These are phyloP conservation scores for Xylaria sp. DNA, from an alignment of 2,329 filamentous ascomycete genomes.

Conservation along the genomic window DNA sequence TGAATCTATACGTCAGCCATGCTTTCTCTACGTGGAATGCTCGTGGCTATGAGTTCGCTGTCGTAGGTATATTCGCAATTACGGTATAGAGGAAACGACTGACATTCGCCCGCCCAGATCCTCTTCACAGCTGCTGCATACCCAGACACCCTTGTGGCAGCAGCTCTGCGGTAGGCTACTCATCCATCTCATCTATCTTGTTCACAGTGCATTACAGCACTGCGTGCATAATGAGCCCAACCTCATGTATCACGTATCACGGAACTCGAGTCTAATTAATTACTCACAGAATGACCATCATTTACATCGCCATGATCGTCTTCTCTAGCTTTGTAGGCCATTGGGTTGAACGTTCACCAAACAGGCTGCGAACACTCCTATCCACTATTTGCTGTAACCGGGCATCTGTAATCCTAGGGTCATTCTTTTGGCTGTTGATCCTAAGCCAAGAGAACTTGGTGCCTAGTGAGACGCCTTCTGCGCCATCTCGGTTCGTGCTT, in stretches of 20 bases:
- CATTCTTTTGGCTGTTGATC: slow-evolving; percentile 48
- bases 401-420: slow-evolving; percentile 47
- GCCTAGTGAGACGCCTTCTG: slow-evolving; percentile 5
- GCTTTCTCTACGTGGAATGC: slow-evolving; percentile 63
- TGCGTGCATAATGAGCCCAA: neutral
- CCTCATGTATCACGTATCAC: neutral
- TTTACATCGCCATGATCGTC: slow-evolving; percentile 47
- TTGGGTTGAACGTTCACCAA: slow-evolving; percentile 48
- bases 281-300: slow-evolving; percentile 39
- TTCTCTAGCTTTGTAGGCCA: slow-evolving; percentile 49
- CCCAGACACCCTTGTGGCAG: slow-evolving; percentile 48
- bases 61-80: slow-evolving; percentile 44
- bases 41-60: slow-evolving; percentile 61
- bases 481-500: slow-evolving; percentile 26
- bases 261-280: slow-evolving; percentile 2
- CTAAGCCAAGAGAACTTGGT: slow-evolving; percentile 38
- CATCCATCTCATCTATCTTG: neutral
- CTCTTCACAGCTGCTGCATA: slow-evolving; percentile 58
- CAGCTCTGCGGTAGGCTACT: slow-evolving; percentile 45
- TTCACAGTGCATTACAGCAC: neutral
- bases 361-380: slow-evolving; percentile 48
- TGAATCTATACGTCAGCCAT: slow-evolving; percentile 57
- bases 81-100: neutral
- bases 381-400: slow-evolving; percentile 50
- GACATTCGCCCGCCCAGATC: slow-evolving; percentile 46